Evolutionary conservation across 2,329 filamentous ascomycete genomes (phyloP), one percentile per base, ranked within the genome.

Genomic region (Aspergillus sp.): DNA sequence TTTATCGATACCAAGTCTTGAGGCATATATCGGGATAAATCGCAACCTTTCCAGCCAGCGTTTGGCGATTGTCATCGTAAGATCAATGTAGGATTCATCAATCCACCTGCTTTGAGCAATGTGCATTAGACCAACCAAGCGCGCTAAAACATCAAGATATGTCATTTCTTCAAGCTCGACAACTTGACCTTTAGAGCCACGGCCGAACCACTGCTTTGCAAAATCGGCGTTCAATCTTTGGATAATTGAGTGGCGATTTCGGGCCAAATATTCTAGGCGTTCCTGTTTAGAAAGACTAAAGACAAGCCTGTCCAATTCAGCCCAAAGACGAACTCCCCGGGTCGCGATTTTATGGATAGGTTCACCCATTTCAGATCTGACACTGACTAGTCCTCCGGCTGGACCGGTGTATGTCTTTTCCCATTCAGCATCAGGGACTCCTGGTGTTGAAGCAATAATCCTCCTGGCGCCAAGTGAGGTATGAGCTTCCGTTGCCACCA

Each of bases 121-220:
- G 67, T 91, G 96, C 76, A 96, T 88, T 55, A 96, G 83, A 63
- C 93, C 89, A 7, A 95, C 87, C 83, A 96, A 86, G 54, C 92
- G 88, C 59, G 86, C 85, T 23, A 93, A 83, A 35, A 96, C 89
- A 70, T 96, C 91, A 21, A 84, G 87, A 65, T 96, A 96, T 1
- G 92, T 96, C 92, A 96, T 96, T 71, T 96, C 91, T 68, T 96
- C 90, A 0, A 96, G 82, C 62, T 96, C 91, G 17, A 93, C 88
- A 7, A 89, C 84, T 71, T 90, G 81, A 53, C 91, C 90, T 40
- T 82, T 82, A 69, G 86, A 85, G 79, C 96, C 93, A 62, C 87
- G 85, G 51, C 91, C 92, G 70, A 96, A 96, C 92, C 92, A 96
- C 8, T 93, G 90, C 79, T 96, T 96, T 68, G 96, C 91, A 81